phyloP scores from a whole-genome alignment of 2,329 filamentous ascomycete genomes.

The Arthrinium phaeospermum region DNA sequence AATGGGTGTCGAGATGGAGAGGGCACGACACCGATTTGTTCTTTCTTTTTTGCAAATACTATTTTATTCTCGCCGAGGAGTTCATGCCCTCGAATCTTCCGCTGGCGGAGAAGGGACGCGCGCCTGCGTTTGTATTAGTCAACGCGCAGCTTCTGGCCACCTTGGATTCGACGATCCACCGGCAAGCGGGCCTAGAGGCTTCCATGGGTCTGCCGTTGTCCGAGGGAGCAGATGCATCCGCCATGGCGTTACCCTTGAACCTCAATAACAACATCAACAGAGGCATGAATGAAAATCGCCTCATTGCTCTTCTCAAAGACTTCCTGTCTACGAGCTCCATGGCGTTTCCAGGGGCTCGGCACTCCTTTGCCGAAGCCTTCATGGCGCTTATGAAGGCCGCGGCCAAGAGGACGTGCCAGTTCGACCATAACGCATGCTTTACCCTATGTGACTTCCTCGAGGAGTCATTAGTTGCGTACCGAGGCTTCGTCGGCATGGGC shows the following conservation, averaged over 20 bases:
- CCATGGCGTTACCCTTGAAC: slow-evolving; percentile 66
- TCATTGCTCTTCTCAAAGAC: slow-evolving; percentile 83
- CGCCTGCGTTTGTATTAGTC: slow-evolving; percentile 79
- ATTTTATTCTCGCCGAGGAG: slow-evolving; percentile 78
- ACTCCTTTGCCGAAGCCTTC: slow-evolving; percentile 79
- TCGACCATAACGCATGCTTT: slow-evolving; percentile 83
- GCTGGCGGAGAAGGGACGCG: slow-evolving; percentile 62
- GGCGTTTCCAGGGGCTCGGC: slow-evolving; percentile 53
- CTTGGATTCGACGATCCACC: slow-evolving; percentile 83
- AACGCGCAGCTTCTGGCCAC: slow-evolving; percentile 82
- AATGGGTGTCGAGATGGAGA: slow-evolving; percentile 85
- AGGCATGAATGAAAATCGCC: slow-evolving; percentile 86
- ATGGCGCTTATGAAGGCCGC: slow-evolving; percentile 74
- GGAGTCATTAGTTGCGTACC: slow-evolving; percentile 72
- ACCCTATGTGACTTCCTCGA: slow-evolving; percentile 91
- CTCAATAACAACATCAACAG: slow-evolving; percentile 71
- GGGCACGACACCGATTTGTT: slow-evolving; percentile 88
- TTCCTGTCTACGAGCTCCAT: slow-evolving; percentile 63
- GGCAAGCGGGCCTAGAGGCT: slow-evolving; percentile 63
- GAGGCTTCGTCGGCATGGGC: slow-evolving; percentile 52
- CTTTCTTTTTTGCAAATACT: slow-evolving; percentile 91
- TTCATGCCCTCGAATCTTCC: slow-evolving; percentile 65
- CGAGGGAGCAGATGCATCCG: slow-evolving; percentile 69
- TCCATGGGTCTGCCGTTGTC: slow-evolving; percentile 49
- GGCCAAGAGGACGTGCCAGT: slow-evolving; percentile 77